Conservation (phyloP, 1,139 yeast species). For the Pichia sp. region DNA sequence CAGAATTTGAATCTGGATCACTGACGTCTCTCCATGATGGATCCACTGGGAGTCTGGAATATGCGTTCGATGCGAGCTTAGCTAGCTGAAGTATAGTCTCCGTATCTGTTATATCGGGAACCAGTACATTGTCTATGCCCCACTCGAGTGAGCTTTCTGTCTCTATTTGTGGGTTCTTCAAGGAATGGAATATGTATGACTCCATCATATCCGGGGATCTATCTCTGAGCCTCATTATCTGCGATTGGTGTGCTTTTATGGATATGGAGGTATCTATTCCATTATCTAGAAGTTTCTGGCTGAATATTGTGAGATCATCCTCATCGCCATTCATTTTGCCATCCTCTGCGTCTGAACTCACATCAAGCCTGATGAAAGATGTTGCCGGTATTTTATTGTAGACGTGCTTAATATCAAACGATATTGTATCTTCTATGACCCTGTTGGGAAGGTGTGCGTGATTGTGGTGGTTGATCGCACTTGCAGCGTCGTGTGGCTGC, state of each 20-base stretch:
- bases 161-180: slow-evolving; percentile 38
- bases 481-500: too few species aligned
- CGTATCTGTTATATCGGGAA: slow-evolving; percentile 72
- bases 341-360: too few species aligned
- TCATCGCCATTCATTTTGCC: neutral
- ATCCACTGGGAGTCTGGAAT: slow-evolving; percentile 65
- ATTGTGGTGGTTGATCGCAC: too few species aligned
- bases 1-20: slow-evolving; percentile 7
- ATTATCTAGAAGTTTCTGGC: neutral
- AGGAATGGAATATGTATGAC: slow-evolving; percentile 54
- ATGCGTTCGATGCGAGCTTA: slow-evolving; percentile 85
- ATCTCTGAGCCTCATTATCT: slow-evolving; percentile 44
- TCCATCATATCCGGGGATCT: slow-evolving; percentile 62
- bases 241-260: slow-evolving; percentile 8
- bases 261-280: slow-evolving; percentile 6
- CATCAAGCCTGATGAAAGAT: slow-evolving; percentile 21
- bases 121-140: slow-evolving; percentile 38
- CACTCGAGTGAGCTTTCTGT: slow-evolving; percentile 45
- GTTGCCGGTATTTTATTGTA: slow-evolving; percentile 22
- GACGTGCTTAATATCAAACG: slow-evolving; percentile 20
- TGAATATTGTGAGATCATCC: neutral
- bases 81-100: slow-evolving; percentile 73
- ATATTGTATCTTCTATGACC: too few species aligned
- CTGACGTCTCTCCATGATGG: slow-evolving; percentile 90
- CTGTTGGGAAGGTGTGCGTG: too few species aligned